Evolutionary conservation across 345 rosid species (phyloP).

Genomic region (Lepidium africanum): DNA sequence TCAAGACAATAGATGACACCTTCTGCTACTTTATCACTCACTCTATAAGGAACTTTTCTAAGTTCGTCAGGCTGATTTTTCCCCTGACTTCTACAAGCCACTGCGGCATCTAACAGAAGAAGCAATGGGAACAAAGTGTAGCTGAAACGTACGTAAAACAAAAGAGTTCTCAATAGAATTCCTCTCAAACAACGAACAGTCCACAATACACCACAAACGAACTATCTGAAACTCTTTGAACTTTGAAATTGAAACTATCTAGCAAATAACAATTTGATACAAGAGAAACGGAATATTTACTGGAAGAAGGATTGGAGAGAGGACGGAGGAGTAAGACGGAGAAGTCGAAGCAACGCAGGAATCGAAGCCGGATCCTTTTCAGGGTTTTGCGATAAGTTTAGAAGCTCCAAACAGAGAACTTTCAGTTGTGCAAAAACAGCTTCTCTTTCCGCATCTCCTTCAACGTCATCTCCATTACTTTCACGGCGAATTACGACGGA

Average conservation of each 20-base stretch:
- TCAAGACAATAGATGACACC: slow-evolving; percentile 70
- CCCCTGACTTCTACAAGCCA: slow-evolving; percentile 41
- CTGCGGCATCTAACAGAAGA: slow-evolving; percentile 70
- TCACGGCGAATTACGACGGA: slow-evolving; percentile 19
- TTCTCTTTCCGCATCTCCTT: slow-evolving; percentile 30
- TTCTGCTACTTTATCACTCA: slow-evolving; percentile 82
- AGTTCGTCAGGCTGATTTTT: slow-evolving; percentile 18
- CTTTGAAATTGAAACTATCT: neutral
- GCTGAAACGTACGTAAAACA: slow-evolving; percentile 37
- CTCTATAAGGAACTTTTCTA: slow-evolving; percentile 23
- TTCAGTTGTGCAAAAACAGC: slow-evolving; percentile 43
- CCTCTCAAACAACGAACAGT: neutral
- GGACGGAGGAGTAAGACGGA: slow-evolving; percentile 41
- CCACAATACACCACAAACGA: neutral
- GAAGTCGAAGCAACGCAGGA: slow-evolving; percentile 42
- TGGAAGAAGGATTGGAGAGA: slow-evolving; percentile 74
- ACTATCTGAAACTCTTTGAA: neutral
- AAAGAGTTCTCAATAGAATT: neutral
- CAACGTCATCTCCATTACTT: neutral
- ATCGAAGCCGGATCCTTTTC: slow-evolving; percentile 35
- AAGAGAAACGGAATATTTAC: slow-evolving; percentile 25
- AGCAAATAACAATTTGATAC: neutral
- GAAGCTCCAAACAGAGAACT: slow-evolving; percentile 51
- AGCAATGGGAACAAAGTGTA: slow-evolving; percentile 73
- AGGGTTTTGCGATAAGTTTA: slow-evolving; percentile 58